Base-by-base conservation (phyloP, 306 rosid genomes). In the Acacia crassicarpa region DNA sequence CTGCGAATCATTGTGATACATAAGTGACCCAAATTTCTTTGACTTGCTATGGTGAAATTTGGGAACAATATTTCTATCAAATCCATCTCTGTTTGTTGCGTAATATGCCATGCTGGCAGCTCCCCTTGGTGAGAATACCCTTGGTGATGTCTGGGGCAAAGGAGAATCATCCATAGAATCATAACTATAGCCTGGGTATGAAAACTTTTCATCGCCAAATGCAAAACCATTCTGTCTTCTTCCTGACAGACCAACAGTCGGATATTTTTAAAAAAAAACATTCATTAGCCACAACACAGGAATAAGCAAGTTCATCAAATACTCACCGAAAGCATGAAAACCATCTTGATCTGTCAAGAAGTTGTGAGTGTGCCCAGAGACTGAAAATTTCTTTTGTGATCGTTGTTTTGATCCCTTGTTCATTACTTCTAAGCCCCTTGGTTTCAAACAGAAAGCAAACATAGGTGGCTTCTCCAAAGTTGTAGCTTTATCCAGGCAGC, bases 381-480 rank as follows among this genome's bases (percentile, higher is more conserved):
- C 75, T 23, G 92, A 86, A 77, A 83, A 72, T 74, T 53, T 93
- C 89, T 84, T 88, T 14, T 91, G 95, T 1, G 97, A 91, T 83
- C 97, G 83, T 44, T 93, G 95, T 73, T 89, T 93, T 71, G 88
- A 93, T 61, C 92, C 97, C 84, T 80, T 91, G 80, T 91, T 89
- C 63, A 83, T 85, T 78, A 88, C 89, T 87, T 93, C 94, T 83
- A 93, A 83, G 20, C 97, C 97, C 74, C 94, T 85, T 40, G 97
- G 97, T 84, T 91, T 93, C 86, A 91, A 80, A 85, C 97, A 93
- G 82, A 93, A 93, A 16, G 97, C 97, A 83, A 84, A 91, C 92
- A 91, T 91, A 44, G 90, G 94, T 9, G 97, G 95, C 89, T 93
- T 93, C 86, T 91, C 95, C 77, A 78, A 62, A 72, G 86, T 41